Base-by-base conservation (phyloP, 768 basidiomycete species). In the Sarcomyxa edulis region DNA sequence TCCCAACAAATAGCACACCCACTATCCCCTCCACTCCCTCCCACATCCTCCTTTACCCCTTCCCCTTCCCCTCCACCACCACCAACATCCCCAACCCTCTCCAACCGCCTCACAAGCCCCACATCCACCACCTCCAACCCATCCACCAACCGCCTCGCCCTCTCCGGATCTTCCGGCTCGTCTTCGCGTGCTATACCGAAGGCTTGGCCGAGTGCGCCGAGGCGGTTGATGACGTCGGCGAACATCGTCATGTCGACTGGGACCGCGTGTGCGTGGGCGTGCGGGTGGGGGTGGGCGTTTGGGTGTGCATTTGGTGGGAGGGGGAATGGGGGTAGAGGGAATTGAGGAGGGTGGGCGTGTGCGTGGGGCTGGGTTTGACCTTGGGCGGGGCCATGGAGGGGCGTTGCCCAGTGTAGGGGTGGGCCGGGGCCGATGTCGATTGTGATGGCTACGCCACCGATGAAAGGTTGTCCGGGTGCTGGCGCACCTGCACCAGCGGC, bases 1-100 rank as follows among this genome's bases (percentile, higher is more conserved):
- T 88, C 85, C 83, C 82, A 87, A 53, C 85, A 89, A 31, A 88
- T 75, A 2, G 85, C 83, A 51, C 85, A 88, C 10, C 74, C 69
- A 6, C 50, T 49, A 7, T 40, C 53, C 4, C 51, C 51, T 3
- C 58, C 59, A 45, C 48, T 49, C 22, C 50, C 55, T 4, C 53
- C 60, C 6, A 54, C 59, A 27, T 44, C 33, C 6, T 28, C 30
- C 21, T 39, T 39, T 16, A 26, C 35, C 29, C 31, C 22, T 7
- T 28, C 38, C 14, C n/a, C n/a, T n/a, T n/a, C n/a, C n/a, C n/a
- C n/a, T n/a, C n/a, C n/a, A 6, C 42, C 36, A 10, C 42, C 42
- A 3, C 36, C 36, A 9, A 61, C 59, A 2, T 58, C 64, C 7
- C 62, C 62, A 2, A 73, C 68, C 36, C 75, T 67, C 50, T 84